A percentile compares a stretch with the other conserved stretches of the same genome.
phyloP scores from a whole-genome alignment of 1,284 basidiomycete species.

The Ustilago curta region DNA sequence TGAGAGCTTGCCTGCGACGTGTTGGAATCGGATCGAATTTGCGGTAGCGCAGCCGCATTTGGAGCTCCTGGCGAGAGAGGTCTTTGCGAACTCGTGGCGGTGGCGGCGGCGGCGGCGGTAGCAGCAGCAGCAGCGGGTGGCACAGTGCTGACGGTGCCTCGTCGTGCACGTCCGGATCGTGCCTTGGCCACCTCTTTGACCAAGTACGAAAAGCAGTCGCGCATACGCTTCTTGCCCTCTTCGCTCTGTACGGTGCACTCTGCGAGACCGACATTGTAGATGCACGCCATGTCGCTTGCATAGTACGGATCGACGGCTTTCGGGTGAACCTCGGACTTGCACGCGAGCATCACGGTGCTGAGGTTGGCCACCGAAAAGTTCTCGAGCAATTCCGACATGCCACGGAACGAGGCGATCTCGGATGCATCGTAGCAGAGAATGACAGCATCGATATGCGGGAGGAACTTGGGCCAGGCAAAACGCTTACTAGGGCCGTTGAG shows the following conservation, averaged over 20 bases:
- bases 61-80: conserved; percentile 20
- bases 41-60: conserved; percentile 4
- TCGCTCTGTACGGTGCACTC: conserved; percentile 64
- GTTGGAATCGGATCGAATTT: conserved; percentile 20
- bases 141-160: conserved; percentile 28
- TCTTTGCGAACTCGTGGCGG: conserved; percentile 15
- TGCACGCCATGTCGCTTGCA: conserved; percentile 64
- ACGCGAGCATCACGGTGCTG: conserved; percentile 65
- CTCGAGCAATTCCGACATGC: conserved; percentile 65
- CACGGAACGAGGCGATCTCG: conserved; percentile 58
- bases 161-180: conserved; percentile 42
- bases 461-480: conserved; percentile 64
- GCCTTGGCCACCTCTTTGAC: conserved; percentile 66
- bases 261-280: conserved; percentile 64
- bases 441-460: conserved; percentile 63
- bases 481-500: conserved; percentile 58
- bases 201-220: conserved; percentile 64
- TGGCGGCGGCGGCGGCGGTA: too few relatives aligned
- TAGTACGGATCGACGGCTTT: conserved; percentile 65
- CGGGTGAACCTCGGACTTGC: conserved; percentile 64
- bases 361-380: conserved; percentile 57
- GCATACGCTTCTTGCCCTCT: conserved; percentile 66
- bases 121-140: conserved; percentile 18
- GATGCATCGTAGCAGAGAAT: conserved; percentile 66
- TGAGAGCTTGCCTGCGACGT: conserved; percentile 23